Percentiles rank a stretch among this genome's conserved stretches.
Conservation (phyloP, 371 early-diverging fungal species). For the Syncephalis plumigaleata region DNA sequence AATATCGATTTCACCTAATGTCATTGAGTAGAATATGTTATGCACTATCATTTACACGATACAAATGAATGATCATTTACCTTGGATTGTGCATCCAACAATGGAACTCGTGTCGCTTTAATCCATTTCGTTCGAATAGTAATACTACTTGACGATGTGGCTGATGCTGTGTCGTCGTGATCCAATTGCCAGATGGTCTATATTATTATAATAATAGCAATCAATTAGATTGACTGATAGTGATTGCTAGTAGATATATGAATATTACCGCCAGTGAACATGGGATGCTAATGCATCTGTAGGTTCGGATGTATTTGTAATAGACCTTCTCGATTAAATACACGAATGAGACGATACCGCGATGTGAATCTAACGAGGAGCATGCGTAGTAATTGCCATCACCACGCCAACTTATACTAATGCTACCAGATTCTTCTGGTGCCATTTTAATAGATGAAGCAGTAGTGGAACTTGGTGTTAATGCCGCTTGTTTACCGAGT, state of each 20-base stretch:
- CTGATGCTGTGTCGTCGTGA: slow-evolving; percentile 57
- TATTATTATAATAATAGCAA: too few species aligned
- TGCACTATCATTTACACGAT: too few species aligned
- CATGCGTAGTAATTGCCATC: slow-evolving; percentile 70
- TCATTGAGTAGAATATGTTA: neutral
- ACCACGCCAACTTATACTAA: slow-evolving; percentile 82
- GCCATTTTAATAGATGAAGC: slow-evolving; percentile 29
- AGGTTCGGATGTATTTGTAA: slow-evolving; percentile 66
- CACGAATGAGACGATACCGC: slow-evolving; percentile 50
- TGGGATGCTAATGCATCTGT: slow-evolving; percentile 66
- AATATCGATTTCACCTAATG: slow-evolving; percentile 26
- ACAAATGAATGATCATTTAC: slow-evolving; percentile 6
- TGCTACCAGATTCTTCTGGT: slow-evolving; percentile 49
- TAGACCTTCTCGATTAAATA: slow-evolving; percentile 73
- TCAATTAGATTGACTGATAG: too few species aligned
- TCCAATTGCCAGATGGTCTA: slow-evolving; percentile 73
- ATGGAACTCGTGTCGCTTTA: slow-evolving; percentile 80
- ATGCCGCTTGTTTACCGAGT: slow-evolving; percentile 67
- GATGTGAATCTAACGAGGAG: slow-evolving; percentile 40
- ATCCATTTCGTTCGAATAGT: slow-evolving; percentile 88
- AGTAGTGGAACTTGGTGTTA: slow-evolving; percentile 27
- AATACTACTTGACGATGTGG: slow-evolving; percentile 78
- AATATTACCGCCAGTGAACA: slow-evolving; percentile 52
- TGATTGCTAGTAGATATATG: too few species aligned
- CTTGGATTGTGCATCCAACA: slow-evolving; percentile 31